These are phyloP conservation scores for Bryum argenteum DNA, from an alignment of 225 moss, liverwort and hornwort genomes.

Conservation along the genomic window DNA sequence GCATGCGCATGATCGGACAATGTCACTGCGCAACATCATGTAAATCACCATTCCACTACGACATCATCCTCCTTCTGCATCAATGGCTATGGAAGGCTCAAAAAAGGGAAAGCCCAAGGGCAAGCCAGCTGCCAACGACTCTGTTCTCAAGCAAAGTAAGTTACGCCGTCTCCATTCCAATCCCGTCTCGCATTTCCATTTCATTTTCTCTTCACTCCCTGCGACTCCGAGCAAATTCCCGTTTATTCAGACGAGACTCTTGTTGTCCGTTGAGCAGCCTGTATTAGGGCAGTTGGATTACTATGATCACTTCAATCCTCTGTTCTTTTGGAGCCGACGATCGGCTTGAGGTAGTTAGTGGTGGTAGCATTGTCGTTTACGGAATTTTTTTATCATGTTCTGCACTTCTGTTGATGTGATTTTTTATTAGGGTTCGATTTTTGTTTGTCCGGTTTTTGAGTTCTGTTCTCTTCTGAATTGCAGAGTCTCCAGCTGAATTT, in stretches of 20 bases:
- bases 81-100: conserved; percentile 35
- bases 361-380: conserved; percentile 12
- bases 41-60: not conserved
- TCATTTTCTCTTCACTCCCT: not conserved
- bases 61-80: not conserved
- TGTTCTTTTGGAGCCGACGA: not conserved
- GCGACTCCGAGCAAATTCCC: not conserved
- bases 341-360: conserved; percentile 1
- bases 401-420: not conserved
- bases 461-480: conserved; percentile 26
- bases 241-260: not conserved
- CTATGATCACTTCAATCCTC: not conserved
- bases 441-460: not conserved
- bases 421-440: conserved; percentile 1
- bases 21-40: not conserved
- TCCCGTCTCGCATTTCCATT: not conserved
- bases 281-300: conserved; percentile 24
- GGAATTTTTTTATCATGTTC: not conserved
- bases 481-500: conserved; percentile 98
- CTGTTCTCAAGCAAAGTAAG: conserved; percentile 52
- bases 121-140: conserved; percentile 44
- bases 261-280: not conserved
- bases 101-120: conserved; percentile 43
- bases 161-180: not conserved
- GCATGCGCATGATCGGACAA: not conserved